Percentiles rank a stretch among this genome's conserved stretches.
Conservation (phyloP, 352 stramenopile genomes). For the Pythium volutum region DNA sequence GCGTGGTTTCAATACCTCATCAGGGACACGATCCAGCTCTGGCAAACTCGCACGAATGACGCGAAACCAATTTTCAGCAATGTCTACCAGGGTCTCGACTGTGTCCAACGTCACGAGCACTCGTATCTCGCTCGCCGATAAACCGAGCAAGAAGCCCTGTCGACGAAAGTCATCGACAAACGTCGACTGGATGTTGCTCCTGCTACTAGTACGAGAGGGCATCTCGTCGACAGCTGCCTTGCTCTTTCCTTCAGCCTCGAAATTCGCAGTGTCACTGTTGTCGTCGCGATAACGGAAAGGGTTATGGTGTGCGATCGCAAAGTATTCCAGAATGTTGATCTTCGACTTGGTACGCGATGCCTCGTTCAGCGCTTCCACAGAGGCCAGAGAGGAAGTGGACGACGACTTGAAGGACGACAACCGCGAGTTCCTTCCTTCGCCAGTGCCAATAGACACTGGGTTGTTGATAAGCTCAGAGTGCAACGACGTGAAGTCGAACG, state of each 20-base stretch:
- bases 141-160: conserved; percentile 53
- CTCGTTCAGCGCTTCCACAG: background rate
- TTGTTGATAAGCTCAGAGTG: background rate
- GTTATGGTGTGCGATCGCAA: conserved; percentile 67
- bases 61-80: conserved; percentile 58
- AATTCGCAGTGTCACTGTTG: conserved; percentile 23
- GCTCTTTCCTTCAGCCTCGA: conserved; percentile 8
- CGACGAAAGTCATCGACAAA: conserved; percentile 51
- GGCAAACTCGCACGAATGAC: conserved; percentile 45
- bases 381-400: background rate
- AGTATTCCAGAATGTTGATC: conserved; percentile 73
- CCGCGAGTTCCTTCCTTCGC: background rate
- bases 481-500: conserved; percentile 22
- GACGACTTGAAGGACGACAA: background rate
- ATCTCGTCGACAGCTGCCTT: background rate
- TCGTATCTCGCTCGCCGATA: conserved; percentile 53
- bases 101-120: conserved; percentile 59
- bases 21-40: conserved; percentile 33
- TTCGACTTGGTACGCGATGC: conserved; percentile 28
- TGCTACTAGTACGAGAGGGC: background rate
- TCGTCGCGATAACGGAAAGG: conserved; percentile 68
- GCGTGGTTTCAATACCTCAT: conserved; percentile 2
- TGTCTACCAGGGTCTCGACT: conserved; percentile 61
- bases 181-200: conserved; percentile 15
- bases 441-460: background rate